Conservation (phyloP, 192 early-diverging fungal genomes). For the Podila verticillata region DNA sequence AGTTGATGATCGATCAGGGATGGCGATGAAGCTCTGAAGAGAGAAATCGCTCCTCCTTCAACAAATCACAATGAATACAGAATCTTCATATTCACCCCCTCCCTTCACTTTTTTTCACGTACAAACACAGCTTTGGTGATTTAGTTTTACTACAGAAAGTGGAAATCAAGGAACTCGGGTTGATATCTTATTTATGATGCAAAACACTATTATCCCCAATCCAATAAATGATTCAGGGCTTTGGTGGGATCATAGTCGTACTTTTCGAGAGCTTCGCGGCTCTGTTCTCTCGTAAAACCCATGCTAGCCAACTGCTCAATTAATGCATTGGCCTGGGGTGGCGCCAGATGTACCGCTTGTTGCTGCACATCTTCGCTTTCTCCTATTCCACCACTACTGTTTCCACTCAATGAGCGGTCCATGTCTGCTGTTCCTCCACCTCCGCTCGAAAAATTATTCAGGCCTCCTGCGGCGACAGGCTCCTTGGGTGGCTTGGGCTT, state of each 20-base stretch:
- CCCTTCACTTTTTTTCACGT: too few relatives aligned
- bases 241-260: slow-evolving; percentile 78
- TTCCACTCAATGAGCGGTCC: neutral
- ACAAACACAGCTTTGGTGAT: too few relatives aligned
- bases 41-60: too few relatives aligned
- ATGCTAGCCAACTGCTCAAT: slow-evolving; percentile 70
- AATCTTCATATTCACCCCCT: too few relatives aligned
- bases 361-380: slow-evolving; percentile 8
- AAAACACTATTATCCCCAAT: slow-evolving; percentile 57
- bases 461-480: neutral
- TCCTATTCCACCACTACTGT: neutral
- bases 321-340: slow-evolving; percentile 35
- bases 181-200: too few relatives aligned
- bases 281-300: slow-evolving; percentile 77
- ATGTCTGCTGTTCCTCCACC: neutral
- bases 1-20: too few relatives aligned
- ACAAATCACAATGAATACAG: too few relatives aligned
- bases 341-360: slow-evolving; percentile 15
- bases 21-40: too few relatives aligned
- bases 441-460: neutral
- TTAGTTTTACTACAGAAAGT: too few relatives aligned
- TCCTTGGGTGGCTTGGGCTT: neutral
- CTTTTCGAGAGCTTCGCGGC: slow-evolving; percentile 72
- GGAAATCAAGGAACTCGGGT: too few relatives aligned
- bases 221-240: slow-evolving; percentile 81